Evolutionary conservation across 768 basidiomycete species (phyloP).

Genomic region (Termitomyces sp.): DNA sequence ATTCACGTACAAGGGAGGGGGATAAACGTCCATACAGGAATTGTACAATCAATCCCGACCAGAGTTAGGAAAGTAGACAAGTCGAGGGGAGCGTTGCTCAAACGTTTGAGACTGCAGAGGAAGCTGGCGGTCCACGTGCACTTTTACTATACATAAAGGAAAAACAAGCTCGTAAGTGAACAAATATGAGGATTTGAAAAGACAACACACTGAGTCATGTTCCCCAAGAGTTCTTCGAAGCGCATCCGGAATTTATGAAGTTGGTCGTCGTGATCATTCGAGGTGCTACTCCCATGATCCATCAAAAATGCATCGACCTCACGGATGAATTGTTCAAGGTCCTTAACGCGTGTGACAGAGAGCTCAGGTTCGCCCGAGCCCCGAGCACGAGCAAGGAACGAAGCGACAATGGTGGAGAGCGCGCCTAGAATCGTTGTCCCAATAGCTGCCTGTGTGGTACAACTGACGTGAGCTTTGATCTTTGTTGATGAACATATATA

Average conservation of each 20-base stretch:
- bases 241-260: slow-evolving; percentile 30
- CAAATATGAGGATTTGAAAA: neutral
- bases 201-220: slow-evolving; percentile 15
- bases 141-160: neutral
- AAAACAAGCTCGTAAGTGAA: neutral
- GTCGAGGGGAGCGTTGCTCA: neutral
- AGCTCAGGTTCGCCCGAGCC: slow-evolving; percentile 67
- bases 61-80: neutral
- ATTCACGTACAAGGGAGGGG: neutral
- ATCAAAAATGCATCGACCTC: slow-evolving; percentile 51
- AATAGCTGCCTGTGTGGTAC: slow-evolving; percentile 27
- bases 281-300: slow-evolving; percentile 43
- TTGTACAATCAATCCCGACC: neutral
- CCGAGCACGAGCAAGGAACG: slow-evolving; percentile 65
- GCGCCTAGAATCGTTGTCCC: slow-evolving; percentile 40
- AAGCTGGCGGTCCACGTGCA: neutral
- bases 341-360: slow-evolving; percentile 48
- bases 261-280: slow-evolving; percentile 28
- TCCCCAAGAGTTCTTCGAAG: slow-evolving; percentile 45
- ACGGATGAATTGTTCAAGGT: slow-evolving; percentile 64
- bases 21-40: neutral
- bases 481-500: neutral
- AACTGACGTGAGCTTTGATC: neutral
- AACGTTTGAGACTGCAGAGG: neutral
- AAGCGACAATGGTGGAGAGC: slow-evolving; percentile 59